Evolutionary conservation across 1,284 basidiomycete species (phyloP), one percentile per base, ranked within the genome.

Genomic region (Leccinum proliferum): DNA sequence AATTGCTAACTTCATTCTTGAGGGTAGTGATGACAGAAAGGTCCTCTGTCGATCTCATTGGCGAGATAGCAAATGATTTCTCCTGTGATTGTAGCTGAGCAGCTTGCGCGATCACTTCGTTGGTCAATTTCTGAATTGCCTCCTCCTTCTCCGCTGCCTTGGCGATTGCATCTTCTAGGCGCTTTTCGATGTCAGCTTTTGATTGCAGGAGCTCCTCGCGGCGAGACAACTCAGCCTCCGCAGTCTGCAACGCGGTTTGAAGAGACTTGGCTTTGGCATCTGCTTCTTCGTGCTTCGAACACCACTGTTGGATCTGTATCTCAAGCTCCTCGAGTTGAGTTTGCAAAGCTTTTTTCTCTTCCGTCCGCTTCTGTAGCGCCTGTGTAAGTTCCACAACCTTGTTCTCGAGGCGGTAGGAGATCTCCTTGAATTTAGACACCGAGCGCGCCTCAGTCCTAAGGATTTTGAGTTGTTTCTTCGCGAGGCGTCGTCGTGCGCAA

Each of bases 371-470:
- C 76, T 99, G 97, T 15, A 99, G 83, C n/a, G 81, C 88, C 75
- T 99, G 97, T 0, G 97, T 99, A 68, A 99, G 90, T 75, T 99
- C 96, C 64, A 99, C 94, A 57, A 99, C 97, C 79, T 99, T 99
- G 84, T 99, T 99, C 80, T 99, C 97, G 64, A 99, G 83, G 69
- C 88, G 89, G 76, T 98, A 99, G 0, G 97, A 98, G 67, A 98
- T 98, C 78, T 99, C 97, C 78, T 99, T 98, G 85, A 97, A 97
- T 76, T 97, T 98, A 68, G 92, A 92, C 37, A 96, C 96, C 1
- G 96, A 98, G 61, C 95, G 93, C 29, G 97, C 97, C 76, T 99
- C 97, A 32, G 89, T 85, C 71, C 87, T 90, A 65, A 98, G 86
- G 6, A 80, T 81, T 67, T 90, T 89, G 62, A 99, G 86, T 73